These are phyloP conservation scores for Penicillium sp. DNA, from an alignment of 2,329 filamentous ascomycete species.

Conservation along the genomic window DNA sequence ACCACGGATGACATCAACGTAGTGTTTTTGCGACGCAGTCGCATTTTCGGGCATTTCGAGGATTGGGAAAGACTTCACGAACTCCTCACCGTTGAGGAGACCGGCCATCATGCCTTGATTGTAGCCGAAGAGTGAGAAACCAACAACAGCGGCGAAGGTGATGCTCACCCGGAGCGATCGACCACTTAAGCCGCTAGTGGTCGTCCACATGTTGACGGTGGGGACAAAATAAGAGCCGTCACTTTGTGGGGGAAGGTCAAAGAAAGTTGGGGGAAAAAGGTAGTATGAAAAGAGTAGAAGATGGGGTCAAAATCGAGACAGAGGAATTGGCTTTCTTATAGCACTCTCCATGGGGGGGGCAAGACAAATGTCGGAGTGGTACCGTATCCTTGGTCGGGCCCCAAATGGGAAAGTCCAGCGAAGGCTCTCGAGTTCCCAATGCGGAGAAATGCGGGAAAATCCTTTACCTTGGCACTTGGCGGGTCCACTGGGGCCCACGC, in stretches of 20 bases:
- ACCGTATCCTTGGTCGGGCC: no score
- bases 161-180: constrained; percentile 14
- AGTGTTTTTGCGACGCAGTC: constrained; percentile 18
- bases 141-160: constrained; percentile 25
- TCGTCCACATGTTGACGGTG: constrained; percentile 20
- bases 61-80: constrained; percentile 12
- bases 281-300: not conserved
- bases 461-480: not conserved
- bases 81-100: constrained; percentile 16
- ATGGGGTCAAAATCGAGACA: not conserved
- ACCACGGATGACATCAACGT: constrained; percentile 37
- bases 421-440: no score
- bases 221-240: constrained; percentile 3
- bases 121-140: constrained; percentile 41
- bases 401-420: no score
- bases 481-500: not conserved
- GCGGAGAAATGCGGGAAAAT: no score
- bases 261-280: constrained; percentile 2
- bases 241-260: not conserved
- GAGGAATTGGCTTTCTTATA: constrained; percentile 5
- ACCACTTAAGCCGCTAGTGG: constrained; percentile 15
- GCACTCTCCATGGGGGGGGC: not conserved
- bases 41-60: constrained; percentile 18
- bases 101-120: constrained; percentile 21
- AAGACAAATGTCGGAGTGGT: no score